Base-by-base conservation (phyloP, 169 alveolate species). In the Plasmodium relictum region DNA sequence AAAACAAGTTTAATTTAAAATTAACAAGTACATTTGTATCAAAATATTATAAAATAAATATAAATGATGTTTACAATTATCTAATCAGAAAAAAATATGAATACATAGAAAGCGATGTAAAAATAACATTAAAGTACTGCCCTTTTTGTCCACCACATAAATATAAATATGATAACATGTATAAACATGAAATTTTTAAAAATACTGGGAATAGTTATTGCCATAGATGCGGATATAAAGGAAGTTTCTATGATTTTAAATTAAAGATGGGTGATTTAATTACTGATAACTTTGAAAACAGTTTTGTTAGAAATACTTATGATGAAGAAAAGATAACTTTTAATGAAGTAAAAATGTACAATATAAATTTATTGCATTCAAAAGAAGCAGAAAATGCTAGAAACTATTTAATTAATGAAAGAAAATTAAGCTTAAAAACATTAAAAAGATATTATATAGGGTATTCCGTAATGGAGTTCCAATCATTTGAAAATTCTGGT, bases 241-340 rank as follows among this genome's bases (percentile, higher is more conserved):
- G 98, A 26, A 91, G 96, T 52, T 91, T 97, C 93, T 97, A 93
- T 83, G 97, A 94, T 87, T 95, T 97, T 85, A 97, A 96, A 90
- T 93, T 93, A 26, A 89, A 90, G 44, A 93, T 95, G 92, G 96
- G 97, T 14, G 98, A 93, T 91, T 72, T 93, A 2, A 88, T 85
- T 41, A 85, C 92, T 41, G 70, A 74, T 48, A 85, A 85, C 70
- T 85, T 85, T 73, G 92, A 85, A 58, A 85, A n/a, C 20, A 42
- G 42, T 1, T 37, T 85, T 22, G 44, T 58, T 22, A 24, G 16
- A 37, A 59, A 70, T 65, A 85, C 73, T 22, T 56, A 70, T 85
- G 87, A 85, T 45, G 91, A 85, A 72, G 91, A 85, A 63, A 85
- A 85, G 70, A 85, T 85, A 56, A 85, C 86, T 45, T 58, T 94